Evolutionary conservation across 2,329 filamentous ascomycete species (phyloP).

Genomic region (Ramichloridium luteum): DNA sequence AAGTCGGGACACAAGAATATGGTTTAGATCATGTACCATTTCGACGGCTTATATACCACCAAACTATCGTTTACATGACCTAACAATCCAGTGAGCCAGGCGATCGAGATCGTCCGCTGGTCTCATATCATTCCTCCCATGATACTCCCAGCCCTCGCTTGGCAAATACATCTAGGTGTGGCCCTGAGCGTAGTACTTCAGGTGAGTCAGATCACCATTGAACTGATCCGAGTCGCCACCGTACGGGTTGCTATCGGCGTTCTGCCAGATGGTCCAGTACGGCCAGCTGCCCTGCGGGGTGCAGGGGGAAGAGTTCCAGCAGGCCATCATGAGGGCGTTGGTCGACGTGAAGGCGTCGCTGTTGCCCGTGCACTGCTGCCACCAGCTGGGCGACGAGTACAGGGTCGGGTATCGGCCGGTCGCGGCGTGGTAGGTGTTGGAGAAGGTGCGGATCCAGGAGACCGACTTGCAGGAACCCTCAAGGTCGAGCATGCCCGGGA

Average conservation of each 20-base stretch:
- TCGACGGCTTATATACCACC: too few relatives aligned
- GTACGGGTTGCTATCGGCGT: slow-evolving; percentile 36
- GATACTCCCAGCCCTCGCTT: too few relatives aligned
- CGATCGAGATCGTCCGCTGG: too few relatives aligned
- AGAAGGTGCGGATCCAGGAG: slow-evolving; percentile 42
- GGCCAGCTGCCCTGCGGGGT: slow-evolving; percentile 35
- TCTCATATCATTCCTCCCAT: too few relatives aligned
- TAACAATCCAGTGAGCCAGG: too few relatives aligned
- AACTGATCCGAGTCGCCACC: slow-evolving; percentile 44
- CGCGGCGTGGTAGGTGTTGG: slow-evolving; percentile 36
- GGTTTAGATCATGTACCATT: too few relatives aligned
- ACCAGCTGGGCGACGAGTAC: slow-evolving; percentile 44
- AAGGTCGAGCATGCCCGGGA: slow-evolving; percentile 47
- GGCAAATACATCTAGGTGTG: slow-evolving; percentile 45
- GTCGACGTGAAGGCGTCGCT: slow-evolving; percentile 33
- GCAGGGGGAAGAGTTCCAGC: slow-evolving; percentile 19
- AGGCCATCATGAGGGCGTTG: slow-evolving; percentile 8
- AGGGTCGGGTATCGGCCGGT: slow-evolving; percentile 41
- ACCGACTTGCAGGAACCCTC: slow-evolving; percentile 39
- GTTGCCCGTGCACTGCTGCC: slow-evolving; percentile 42
- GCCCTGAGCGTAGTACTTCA: slow-evolving; percentile 30
- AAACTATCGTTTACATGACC: too few relatives aligned
- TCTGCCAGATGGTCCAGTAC: slow-evolving; percentile 45
- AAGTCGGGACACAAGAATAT: too few relatives aligned
- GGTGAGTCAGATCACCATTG: slow-evolving; percentile 31